A percentile compares a stretch with the other conserved stretches of the same genome.
Conservation (phyloP, 345 rosid genomes). For the Chamaenerion angustifolium region DNA sequence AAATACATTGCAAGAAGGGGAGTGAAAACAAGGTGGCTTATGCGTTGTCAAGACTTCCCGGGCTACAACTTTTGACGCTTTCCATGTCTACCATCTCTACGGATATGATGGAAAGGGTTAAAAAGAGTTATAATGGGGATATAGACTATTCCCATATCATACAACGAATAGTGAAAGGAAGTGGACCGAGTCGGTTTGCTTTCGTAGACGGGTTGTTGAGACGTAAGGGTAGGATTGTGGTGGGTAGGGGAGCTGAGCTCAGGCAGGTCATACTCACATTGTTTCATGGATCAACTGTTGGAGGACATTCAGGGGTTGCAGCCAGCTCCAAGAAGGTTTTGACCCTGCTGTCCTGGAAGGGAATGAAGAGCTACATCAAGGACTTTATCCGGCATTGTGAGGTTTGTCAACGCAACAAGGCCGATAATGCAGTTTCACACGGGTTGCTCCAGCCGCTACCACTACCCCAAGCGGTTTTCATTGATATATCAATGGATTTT, state of each 20-base stretch:
- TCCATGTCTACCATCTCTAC: background rate
- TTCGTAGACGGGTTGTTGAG: background rate
- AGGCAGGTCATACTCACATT: too few species aligned
- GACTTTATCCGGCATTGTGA: background rate
- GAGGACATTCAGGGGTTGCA: too few species aligned
- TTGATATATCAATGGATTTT: too few species aligned
- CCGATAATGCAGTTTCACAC: too few species aligned
- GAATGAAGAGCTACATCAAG: background rate
- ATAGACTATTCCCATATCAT: background rate
- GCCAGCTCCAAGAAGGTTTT: too few species aligned
- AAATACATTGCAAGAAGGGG: background rate
- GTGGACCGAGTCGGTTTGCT: background rate
- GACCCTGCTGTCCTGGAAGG: background rate
- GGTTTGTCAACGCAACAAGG: too few species aligned
- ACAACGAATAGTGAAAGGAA: background rate
- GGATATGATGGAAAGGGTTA: background rate
- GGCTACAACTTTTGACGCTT: background rate
- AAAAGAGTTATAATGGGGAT: background rate
- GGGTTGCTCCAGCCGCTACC: too few species aligned
- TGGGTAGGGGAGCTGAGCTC: too few species aligned
- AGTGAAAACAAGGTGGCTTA: background rate
- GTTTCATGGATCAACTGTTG: too few species aligned
- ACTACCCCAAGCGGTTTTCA: too few species aligned
- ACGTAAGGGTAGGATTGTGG: background rate
- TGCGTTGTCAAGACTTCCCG: background rate